These are phyloP conservation scores for Lactarius hengduanensis DNA, from an alignment of 768 basidiomycete genomes.

Conservation along the genomic window DNA sequence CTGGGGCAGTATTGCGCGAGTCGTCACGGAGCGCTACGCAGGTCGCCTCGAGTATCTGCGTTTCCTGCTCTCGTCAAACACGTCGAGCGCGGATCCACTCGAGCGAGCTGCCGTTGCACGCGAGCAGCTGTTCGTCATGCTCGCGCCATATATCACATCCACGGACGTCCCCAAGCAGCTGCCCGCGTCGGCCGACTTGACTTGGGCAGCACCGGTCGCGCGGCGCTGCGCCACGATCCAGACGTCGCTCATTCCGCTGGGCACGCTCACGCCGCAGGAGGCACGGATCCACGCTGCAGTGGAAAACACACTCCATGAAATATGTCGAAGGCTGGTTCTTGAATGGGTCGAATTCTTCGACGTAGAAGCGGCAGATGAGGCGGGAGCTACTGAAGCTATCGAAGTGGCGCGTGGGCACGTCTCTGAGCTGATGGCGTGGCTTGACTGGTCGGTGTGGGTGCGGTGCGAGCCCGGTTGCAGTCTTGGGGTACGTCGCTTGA, in stretches of 20 bases:
- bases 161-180: conserved; percentile 19
- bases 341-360: conserved; percentile 29
- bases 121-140: conserved; percentile 24
- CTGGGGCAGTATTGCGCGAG: conserved; percentile 42
- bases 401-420: conserved; percentile 13
- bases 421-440: conserved; percentile 27
- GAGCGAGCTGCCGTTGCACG: conserved; percentile 16
- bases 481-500: conserved; percentile 22
- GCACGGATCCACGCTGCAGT: conserved; percentile 24
- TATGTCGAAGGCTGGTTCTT: conserved; percentile 25
- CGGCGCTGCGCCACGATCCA: conserved; percentile 25
- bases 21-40: conserved; percentile 42
- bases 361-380: conserved; percentile 19
- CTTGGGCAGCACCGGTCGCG: conserved; percentile 27
- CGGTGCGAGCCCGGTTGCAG: conserved; percentile 25
- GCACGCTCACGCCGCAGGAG: conserved; percentile 27
- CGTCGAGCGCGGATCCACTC: background rate
- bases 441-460: conserved; percentile 31
- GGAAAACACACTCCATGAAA: conserved; percentile 8
- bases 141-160: conserved; percentile 36
- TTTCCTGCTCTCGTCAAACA: conserved; percentile 36
- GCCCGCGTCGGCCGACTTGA: conserved; percentile 4
- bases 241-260: background rate
- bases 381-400: background rate
- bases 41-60: conserved; percentile 42